Evolutionary conservation across 257 asterid genomes (phyloP).

Genomic region (Solanum chilense): DNA sequence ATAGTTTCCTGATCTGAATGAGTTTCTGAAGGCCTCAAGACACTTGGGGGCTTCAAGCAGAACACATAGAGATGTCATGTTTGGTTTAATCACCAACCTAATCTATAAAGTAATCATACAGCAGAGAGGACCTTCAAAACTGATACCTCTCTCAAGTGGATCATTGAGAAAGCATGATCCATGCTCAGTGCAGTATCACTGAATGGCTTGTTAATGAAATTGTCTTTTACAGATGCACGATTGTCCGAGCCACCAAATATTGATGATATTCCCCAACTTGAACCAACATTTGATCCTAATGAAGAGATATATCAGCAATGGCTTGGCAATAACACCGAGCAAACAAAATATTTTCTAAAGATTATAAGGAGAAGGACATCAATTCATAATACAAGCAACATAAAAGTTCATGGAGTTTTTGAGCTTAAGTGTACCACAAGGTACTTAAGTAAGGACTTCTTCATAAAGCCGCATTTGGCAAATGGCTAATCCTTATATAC

Average conservation of each 20-base stretch:
- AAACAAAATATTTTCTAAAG: neutral
- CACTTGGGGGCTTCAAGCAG: conserved; percentile 59
- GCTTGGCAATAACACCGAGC: neutral
- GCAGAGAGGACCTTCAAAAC: neutral
- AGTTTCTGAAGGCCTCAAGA: conserved; percentile 70
- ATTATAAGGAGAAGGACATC: neutral
- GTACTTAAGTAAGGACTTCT: neutral
- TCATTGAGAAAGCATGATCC: conserved; percentile 54
- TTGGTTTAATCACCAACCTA: neutral
- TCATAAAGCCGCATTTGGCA: neutral
- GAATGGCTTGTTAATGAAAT: conserved; percentile 34
- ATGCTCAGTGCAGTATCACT: conserved; percentile 44
- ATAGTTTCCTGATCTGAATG: conserved; percentile 55
- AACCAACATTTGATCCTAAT: conserved; percentile 46
- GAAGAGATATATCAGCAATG: neutral
- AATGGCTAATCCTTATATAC: neutral
- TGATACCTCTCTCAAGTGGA: conserved; percentile 69
- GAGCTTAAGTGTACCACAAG: neutral
- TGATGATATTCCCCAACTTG: conserved; percentile 92
- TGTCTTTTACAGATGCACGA: conserved; percentile 52
- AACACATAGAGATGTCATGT: neutral
- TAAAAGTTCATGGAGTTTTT: neutral
- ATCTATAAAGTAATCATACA: neutral
- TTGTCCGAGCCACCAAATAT: conserved; percentile 66
- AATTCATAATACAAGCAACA: neutral